These are phyloP conservation scores for Petunia secreta DNA, from an alignment of 257 asterid genomes.

Conservation along the genomic window DNA sequence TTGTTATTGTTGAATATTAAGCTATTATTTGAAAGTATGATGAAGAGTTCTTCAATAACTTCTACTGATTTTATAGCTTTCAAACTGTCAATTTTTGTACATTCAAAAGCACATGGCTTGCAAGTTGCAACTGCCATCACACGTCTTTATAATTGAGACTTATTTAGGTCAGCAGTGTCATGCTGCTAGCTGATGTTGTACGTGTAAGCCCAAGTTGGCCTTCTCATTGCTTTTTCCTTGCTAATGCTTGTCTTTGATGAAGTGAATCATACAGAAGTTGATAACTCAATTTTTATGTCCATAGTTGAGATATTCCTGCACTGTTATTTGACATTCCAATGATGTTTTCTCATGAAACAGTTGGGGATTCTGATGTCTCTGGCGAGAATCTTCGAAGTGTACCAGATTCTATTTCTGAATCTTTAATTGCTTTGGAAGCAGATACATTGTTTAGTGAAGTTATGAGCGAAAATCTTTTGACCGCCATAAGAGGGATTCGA, in stretches of 20 bases:
- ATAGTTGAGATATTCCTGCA: neutral
- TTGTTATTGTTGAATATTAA: neutral
- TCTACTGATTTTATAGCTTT: neutral
- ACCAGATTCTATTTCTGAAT: constrained; percentile 75
- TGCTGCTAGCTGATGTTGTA: neutral
- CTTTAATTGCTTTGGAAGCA: constrained; percentile 74
- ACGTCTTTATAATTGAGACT: neutral
- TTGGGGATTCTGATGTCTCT: constrained; percentile 68
- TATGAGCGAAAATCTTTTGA: constrained; percentile 77
- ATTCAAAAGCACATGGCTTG: neutral
- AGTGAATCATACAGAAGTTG: neutral
- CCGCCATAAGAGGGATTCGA: constrained; percentile 67
- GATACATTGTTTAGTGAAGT: constrained; percentile 57
- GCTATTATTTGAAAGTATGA: neutral
- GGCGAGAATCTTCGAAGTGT: constrained; percentile 63
- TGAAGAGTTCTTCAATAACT: neutral
- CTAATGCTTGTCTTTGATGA: neutral
- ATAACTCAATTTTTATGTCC: neutral
- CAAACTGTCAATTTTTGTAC: neutral
- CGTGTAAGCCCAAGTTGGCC: neutral
- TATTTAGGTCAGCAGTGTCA: neutral
- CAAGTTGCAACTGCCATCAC: neutral
- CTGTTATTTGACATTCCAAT: neutral
- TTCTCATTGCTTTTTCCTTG: neutral
- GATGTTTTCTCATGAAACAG: constrained; percentile 43